A percentile compares a stretch with the other conserved stretches of the same genome.
These are phyloP conservation scores for Jamesozyma spencerorum DNA, from an alignment of 805 yeast genomes.

Conservation along the genomic window DNA sequence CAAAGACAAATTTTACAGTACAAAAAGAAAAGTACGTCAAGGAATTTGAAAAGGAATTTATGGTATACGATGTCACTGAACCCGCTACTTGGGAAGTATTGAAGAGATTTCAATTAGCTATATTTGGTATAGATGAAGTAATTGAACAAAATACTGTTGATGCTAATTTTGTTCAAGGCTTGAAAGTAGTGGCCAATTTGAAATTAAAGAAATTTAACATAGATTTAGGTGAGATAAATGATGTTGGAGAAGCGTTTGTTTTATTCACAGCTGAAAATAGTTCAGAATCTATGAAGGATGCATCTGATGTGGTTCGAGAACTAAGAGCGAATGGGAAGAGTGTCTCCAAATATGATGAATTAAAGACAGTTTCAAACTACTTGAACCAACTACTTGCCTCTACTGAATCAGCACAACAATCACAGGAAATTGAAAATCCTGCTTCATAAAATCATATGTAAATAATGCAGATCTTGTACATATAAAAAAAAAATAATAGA, in stretches of 20 bases:
- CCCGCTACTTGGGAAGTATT: conserved; percentile 57
- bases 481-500: neutral
- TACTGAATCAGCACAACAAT: conserved; percentile 4
- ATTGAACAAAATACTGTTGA: conserved; percentile 52
- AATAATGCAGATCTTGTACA: neutral
- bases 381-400: conserved; percentile 20
- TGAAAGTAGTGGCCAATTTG: conserved; percentile 58
- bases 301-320: conserved; percentile 34
- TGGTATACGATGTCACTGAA: conserved; percentile 42
- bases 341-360: conserved; percentile 30
- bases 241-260: conserved; percentile 38
- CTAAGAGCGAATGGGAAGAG: conserved; percentile 36
- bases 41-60: conserved; percentile 32
- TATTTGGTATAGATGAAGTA: conserved; percentile 73
- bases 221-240: conserved; percentile 11
- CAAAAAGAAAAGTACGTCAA: conserved; percentile 39
- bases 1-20: conserved; percentile 37
- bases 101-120: conserved; percentile 69
- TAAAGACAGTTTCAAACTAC: conserved; percentile 30
- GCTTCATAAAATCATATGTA: neutral
- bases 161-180: conserved; percentile 53
- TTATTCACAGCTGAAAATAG: conserved; percentile 39
- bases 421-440: neutral
- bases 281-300: conserved; percentile 33
- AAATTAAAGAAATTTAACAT: conserved; percentile 46